Evolutionary conservation across 2,329 filamentous ascomycete genomes (phyloP).

Genomic region (Thielaviopsis euricoi): DNA sequence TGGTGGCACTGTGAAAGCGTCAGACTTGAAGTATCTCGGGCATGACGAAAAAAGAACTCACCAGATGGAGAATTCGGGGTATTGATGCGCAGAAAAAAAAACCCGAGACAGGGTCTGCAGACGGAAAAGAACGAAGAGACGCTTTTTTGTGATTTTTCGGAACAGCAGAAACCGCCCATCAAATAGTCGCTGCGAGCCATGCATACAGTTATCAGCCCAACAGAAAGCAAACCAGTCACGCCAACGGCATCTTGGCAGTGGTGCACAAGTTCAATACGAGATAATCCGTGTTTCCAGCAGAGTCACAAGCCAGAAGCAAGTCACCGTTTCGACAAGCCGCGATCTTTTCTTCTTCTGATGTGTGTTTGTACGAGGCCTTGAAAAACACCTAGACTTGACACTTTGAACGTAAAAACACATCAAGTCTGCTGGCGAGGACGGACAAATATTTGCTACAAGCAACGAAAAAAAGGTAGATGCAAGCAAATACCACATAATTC

Average conservation of each 20-base stretch:
- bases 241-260: neutral
- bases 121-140: neutral
- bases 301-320: neutral
- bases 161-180: neutral
- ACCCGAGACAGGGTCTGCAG: neutral
- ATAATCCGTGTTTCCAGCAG: neutral
- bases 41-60: neutral
- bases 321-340: neutral
- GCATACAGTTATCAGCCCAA: neutral
- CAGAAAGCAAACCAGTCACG: neutral
- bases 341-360: neutral
- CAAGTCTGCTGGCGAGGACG: neutral
- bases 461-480: neutral
- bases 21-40: neutral
- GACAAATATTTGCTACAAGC: neutral
- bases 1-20: neutral
- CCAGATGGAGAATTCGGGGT: neutral
- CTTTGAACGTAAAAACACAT: no score
- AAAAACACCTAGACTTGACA: no score
- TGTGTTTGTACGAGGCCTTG: neutral
- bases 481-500: neutral
- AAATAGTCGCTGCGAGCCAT: neutral
- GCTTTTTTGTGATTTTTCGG: no score
- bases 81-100: neutral
- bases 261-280: neutral